A percentile compares a stretch with the other conserved stretches of the same genome.
Conservation (phyloP, 306 rosid species). For the Hippophae gyantsensis region DNA sequence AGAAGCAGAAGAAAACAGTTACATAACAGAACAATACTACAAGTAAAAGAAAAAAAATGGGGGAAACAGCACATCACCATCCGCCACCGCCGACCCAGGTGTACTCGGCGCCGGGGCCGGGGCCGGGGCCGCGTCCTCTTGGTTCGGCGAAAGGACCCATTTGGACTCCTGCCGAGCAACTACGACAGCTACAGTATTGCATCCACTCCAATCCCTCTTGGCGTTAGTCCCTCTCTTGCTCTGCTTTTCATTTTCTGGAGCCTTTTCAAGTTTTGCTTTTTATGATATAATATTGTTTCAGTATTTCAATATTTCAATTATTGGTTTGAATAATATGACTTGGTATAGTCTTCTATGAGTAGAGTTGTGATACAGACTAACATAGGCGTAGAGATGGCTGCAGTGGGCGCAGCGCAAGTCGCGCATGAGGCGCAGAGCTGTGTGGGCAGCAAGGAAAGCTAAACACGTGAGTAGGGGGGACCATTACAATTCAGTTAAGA, state of each 20-base stretch:
- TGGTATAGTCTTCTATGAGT: too few relatives aligned
- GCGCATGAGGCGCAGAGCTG: too few relatives aligned
- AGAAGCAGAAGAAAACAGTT: background rate
- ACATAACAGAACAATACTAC: background rate
- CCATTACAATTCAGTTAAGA: too few relatives aligned
- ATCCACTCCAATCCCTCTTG: slow-evolving; percentile 95
- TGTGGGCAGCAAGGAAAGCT: too few relatives aligned
- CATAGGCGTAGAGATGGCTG: too few relatives aligned
- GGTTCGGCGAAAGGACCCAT: slow-evolving; percentile 57
- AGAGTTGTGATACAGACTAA: too few relatives aligned
- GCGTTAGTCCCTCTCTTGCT: slow-evolving; percentile 58
- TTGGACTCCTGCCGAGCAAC: slow-evolving; percentile 78
- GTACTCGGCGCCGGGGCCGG: slow-evolving; percentile 26
- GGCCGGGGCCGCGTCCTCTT: slow-evolving; percentile 27
- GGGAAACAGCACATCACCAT: slow-evolving; percentile 44
- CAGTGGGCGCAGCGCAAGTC: too few relatives aligned
- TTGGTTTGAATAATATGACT: too few relatives aligned
- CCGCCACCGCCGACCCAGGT: slow-evolving; percentile 36
- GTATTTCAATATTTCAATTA: background rate
- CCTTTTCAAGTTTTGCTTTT: background rate
- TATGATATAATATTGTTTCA: background rate
- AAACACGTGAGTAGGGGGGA: too few relatives aligned
- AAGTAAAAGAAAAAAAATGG: slow-evolving; percentile 35
- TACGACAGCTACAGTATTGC: slow-evolving; percentile 76
- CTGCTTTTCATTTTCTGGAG: background rate